Base-by-base conservation (phyloP, 2,329 filamentous ascomycete species). In the Cordyceps fumosorosea region DNA sequence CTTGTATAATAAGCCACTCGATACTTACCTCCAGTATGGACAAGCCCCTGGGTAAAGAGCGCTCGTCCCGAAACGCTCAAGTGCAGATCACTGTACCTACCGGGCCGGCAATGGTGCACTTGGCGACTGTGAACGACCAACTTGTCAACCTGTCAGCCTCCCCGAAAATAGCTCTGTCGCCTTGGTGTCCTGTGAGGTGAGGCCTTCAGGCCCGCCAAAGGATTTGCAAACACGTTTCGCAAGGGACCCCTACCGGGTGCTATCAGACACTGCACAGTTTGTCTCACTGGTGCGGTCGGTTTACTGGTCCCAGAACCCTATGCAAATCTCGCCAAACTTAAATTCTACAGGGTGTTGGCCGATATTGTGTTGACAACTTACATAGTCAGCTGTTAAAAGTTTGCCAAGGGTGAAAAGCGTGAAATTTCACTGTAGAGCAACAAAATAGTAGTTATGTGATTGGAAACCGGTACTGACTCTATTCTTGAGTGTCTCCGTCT, bases 11-110 rank as follows among this genome's bases (percentile, higher is more conserved):
- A 24, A 58, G 24, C 34, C 45, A 32, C 42, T 16, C 20, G 8
- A 29, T 29, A 29, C 5, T 7, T 29, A 29, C 26, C 26, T 29
- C 26, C 6, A 29, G 3, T 12, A 1, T 16, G 24, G 24, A 44
- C 42, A 51, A 42, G 56, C 32, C 40, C 47, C 18, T 57, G 42
- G 44, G 55, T n/a, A 48, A 37, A 32, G 10, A 32, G 34, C 20
- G 3, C 34, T 60, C 48, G 48, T 52, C 24, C 44, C 56, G 47
- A 59, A 59, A 60, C 47, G 37, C 48, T 47, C 57, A 60, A 20
- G n/a, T 22, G 48, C 48, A 52, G 57, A 60, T 60, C 57, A 22
- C 24, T 6, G 57, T 34, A 32, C 18, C 40, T 3, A 44, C 40
- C 5, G 40, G 40, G 40, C 16, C 40, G 40, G 40, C 40, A 16